These are phyloP conservation scores for Piromyces finnis DNA, from an alignment of 192 early-diverging fungal genomes.

Conservation along the genomic window DNA sequence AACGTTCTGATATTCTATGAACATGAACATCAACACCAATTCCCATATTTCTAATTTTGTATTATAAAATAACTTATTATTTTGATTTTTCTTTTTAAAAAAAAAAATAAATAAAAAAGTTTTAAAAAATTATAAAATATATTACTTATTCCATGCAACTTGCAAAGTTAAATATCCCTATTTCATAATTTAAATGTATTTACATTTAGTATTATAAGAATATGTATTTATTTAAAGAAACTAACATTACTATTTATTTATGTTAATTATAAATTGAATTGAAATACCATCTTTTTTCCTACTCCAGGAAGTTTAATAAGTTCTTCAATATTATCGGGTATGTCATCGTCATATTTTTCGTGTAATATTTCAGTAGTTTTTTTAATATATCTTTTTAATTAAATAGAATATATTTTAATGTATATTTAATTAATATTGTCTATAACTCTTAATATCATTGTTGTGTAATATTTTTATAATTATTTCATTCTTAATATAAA, in stretches of 20 bases:
- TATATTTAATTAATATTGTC: too few relatives aligned
- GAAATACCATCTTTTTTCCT: not conserved
- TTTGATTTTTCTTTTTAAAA: too few relatives aligned
- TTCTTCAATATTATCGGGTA: not conserved
- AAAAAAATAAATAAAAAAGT: too few relatives aligned
- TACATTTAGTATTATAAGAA: not conserved
- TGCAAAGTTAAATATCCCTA: conserved; percentile 67
- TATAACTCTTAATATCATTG: too few relatives aligned
- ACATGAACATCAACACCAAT: conserved; percentile 97
- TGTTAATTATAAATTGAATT: too few relatives aligned
- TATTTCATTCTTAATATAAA: too few relatives aligned
- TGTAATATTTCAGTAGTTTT: conserved; percentile 50
- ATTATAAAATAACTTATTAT: too few relatives aligned
- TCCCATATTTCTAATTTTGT: conserved; percentile 38
- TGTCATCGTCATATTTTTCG: not conserved
- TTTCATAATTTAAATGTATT: not conserved
- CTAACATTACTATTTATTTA: too few relatives aligned
- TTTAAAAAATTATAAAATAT: not conserved
- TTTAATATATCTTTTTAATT: conserved; percentile 47
- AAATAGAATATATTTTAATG: too few relatives aligned
- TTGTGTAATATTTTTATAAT: too few relatives aligned
- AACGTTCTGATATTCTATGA: conserved; percentile 68
- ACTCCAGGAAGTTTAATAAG: not conserved
- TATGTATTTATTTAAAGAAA: too few relatives aligned
- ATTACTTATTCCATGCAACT: conserved; percentile 61